Evolutionary conservation across 331 rosid species (phyloP), one percentile per base, ranked within the genome.

Genomic region (Malus hybrid): DNA sequence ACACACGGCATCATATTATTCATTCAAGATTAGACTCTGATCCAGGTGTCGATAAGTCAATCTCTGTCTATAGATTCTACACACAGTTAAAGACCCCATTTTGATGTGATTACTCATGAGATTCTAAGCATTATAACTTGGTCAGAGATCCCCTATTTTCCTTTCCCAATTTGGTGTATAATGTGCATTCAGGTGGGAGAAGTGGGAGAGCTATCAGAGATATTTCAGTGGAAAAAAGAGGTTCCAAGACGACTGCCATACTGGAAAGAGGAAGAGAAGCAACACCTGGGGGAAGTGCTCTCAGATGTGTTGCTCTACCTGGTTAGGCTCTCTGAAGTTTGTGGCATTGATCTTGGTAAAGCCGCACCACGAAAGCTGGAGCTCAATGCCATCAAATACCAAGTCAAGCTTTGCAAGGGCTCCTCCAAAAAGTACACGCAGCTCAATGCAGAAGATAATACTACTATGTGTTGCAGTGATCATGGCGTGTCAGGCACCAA

Each of bases 271-370:
- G 86, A 90, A n/a, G 96, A 90, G 55, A 90, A 87, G 14, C 79
- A 69, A 16, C 96, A 90, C 78, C 84, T 90, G 54, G 96, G 96
- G 1, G 96, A 90, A 79, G 96, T 88, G 84, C 91, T 90, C 33
- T 90, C 96, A 19, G 96, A 90, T 79, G 96, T 90, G 5, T 73
- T 90, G 83, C 89, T 90, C 42, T 90, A 90, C 76, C 90, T 90
- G 36, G 85, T 90, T 2, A 83, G 93, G 81, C 91, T 90, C 39
- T 86, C 96, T 79, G 93, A 90, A 75, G 82, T 85, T 1, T 90
- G 96, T 79, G 96, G 93, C 19, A 73, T 90, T 78, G 24, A 90
- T 88, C 88, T 90, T 73, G 93, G 93, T n/a, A 85, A 87, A 82
- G 96, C 96, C 75, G 96, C 90, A 18, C 72, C 88, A 56, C 79